Conservation (phyloP, 345 rosid genomes). For the Trapa incisa region DNA sequence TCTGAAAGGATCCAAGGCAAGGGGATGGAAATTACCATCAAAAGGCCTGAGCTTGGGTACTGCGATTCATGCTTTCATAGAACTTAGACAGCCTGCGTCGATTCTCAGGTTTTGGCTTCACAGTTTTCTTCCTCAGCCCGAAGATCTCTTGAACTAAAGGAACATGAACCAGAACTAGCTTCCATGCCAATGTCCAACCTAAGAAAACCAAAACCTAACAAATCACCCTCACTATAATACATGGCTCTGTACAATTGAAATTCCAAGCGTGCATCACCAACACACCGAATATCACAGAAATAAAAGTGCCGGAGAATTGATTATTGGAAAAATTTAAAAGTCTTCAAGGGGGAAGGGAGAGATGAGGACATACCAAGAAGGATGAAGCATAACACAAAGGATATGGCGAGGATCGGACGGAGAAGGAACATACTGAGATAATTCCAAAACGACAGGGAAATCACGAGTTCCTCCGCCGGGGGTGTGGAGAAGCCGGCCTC, state of each 20-base stretch:
- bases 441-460: slow-evolving; percentile 15
- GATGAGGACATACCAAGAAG: slow-evolving; percentile 23
- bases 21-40: not conserved
- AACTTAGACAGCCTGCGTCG: slow-evolving; percentile 37
- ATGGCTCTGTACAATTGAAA: not conserved
- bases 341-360: not conserved
- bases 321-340: not conserved
- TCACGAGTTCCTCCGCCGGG: slow-evolving; percentile 3
- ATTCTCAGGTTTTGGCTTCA: slow-evolving; percentile 39
- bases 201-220: not conserved
- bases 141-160: slow-evolving; percentile 80
- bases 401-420: slow-evolving; percentile 49
- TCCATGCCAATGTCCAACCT: slow-evolving; percentile 94
- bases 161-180: slow-evolving; percentile 70
- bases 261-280: not conserved
- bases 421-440: slow-evolving; percentile 25
- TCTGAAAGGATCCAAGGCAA: not conserved
- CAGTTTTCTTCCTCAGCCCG: slow-evolving; percentile 46
- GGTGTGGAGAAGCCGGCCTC: slow-evolving; percentile 11
- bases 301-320: not conserved
- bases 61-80: slow-evolving; percentile 29
- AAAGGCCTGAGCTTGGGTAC: slow-evolving; percentile 10
- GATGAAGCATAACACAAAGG: slow-evolving; percentile 45
- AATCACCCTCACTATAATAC: not conserved
- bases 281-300: not conserved